phyloP scores from a whole-genome alignment of 2,329 filamentous ascomycete species.

The Boeremia exigua region DNA sequence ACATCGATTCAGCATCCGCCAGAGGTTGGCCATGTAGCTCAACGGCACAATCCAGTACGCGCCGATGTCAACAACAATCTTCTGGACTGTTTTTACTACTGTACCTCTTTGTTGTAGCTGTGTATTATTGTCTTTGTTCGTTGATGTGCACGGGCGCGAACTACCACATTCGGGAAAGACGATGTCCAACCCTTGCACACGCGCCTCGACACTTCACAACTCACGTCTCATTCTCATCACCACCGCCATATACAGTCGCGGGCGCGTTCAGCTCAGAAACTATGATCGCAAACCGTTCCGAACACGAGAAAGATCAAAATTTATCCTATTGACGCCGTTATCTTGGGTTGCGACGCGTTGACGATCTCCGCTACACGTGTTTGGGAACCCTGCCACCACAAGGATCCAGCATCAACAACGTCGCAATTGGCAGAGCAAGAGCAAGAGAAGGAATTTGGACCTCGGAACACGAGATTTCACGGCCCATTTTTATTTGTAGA shows the following conservation, averaged over 20 bases:
- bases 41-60: too few relatives aligned
- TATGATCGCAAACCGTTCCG: neutral
- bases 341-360: conserved; percentile 34
- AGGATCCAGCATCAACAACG: conserved; percentile 19
- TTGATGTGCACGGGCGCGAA: conserved; percentile 10
- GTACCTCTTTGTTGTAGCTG: conserved; percentile 5
- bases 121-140: neutral
- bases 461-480: neutral
- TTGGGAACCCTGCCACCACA: conserved; percentile 23
- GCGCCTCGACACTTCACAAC: conserved; percentile 22
- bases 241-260: conserved; percentile 14
- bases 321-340: neutral
- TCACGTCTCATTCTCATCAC: conserved; percentile 18
- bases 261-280: neutral
- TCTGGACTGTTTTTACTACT: neutral
- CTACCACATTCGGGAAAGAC: conserved; percentile 11
- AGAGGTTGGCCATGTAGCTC: neutral
- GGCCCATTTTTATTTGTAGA: neutral
- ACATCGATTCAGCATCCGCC: conserved; percentile 22
- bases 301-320: neutral
- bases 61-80: too few relatives aligned
- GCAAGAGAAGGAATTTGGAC: neutral
- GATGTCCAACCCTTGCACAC: conserved; percentile 24
- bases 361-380: conserved; percentile 32
- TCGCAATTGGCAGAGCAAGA: conserved; percentile 16